A percentile compares a stretch with the other conserved stretches of the same genome.
phyloP scores from a whole-genome alignment of 306 rosid species.

The Arachis stenosperma region DNA sequence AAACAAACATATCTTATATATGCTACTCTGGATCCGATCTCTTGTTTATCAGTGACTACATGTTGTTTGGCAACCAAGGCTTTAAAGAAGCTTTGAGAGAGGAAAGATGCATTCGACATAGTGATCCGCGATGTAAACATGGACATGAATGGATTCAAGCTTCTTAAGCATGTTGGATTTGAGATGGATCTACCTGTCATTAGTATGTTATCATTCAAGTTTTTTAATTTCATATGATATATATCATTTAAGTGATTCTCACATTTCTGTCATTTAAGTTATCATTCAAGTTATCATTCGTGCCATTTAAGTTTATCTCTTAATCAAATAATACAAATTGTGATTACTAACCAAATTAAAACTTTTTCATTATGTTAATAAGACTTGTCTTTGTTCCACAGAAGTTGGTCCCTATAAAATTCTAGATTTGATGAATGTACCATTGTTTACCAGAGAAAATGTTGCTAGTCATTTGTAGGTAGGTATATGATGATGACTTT shows the following conservation, averaged over 20 bases:
- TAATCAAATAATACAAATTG: neutral
- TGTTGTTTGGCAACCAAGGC: slow-evolving; percentile 81
- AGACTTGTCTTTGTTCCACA: slow-evolving; percentile 46
- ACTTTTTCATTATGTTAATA: slow-evolving; percentile 24
- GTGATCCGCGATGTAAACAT: slow-evolving; percentile 96
- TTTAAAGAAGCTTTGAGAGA: slow-evolving; percentile 71
- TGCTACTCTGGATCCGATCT: slow-evolving; percentile 17
- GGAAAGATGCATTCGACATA: slow-evolving; percentile 81
- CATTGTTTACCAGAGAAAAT: slow-evolving; percentile 77
- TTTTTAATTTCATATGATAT: slow-evolving; percentile 32
- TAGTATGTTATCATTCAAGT: slow-evolving; percentile 54
- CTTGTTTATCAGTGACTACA: slow-evolving; percentile 66
- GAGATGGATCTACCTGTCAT: slow-evolving; percentile 99
- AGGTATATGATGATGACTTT: slow-evolving; percentile 8
- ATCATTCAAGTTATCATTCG: too few species aligned
- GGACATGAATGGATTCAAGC: slow-evolving; percentile 98
- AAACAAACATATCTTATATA: neutral
- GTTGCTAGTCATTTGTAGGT: slow-evolving; percentile 97
- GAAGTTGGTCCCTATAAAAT: slow-evolving; percentile 94
- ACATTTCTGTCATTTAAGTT: too few species aligned
- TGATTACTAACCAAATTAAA: slow-evolving; percentile 7
- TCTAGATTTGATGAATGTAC: slow-evolving; percentile 87
- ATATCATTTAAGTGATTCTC: too few species aligned
- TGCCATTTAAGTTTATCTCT: slow-evolving; percentile 52
- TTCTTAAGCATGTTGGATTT: slow-evolving; percentile 92